Base-by-base conservation (phyloP, 192 early-diverging fungal genomes). In the Rhizoclosmatium globosum region DNA sequence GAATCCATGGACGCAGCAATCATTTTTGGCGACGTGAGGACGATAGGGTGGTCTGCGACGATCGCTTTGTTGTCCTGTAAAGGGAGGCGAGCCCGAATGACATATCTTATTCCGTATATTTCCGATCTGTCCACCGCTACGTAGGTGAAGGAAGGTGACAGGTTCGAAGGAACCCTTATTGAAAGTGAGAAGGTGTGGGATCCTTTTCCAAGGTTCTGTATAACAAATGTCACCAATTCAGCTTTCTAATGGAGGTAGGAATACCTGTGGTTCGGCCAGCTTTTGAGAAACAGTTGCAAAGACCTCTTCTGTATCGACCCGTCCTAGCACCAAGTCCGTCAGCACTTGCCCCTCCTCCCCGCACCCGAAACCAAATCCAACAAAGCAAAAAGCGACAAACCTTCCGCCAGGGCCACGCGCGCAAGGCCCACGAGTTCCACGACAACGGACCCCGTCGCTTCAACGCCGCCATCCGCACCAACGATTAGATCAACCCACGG, bases 211-310 rank as follows among this genome's bases (percentile, higher is more conserved):
- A 76, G 19, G 9, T 42, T 56, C 74, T 76, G 64, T 47, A 48
- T 56, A 53, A n/a, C 21, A 74, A 71, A 39, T 44, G 42, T 2
- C 39, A 39, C 7, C 4, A 19, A 47, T 23, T 15, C 42, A 69
- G 9, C 38, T 4, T 47, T n/a, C 15, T n/a, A 23, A 17, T 47
- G 13, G 68, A 38, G n/a, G n/a, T 47, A 19, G 11, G 38, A 44
- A 41, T 48, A 76, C 74, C 64, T 76, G 74, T 23, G 74, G 45
- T 42, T 76, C 74, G 48, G 74, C 74, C 9, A 76, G 47, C 60
- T 66, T 66, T 7, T 50, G 48, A 9, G 74, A 23, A 2, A 67
- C 64, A 38, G 74, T 76, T 11, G 57, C 45, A 53, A 76, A 76
- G 13, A 66, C 74, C 48, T 76, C 74, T 43, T 76, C 74, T 2